Percentiles rank a stretch among this genome's conserved stretches.
Evolutionary conservation across 768 basidiomycete genomes (phyloP).

Genomic region (Cubamyces lactineus): DNA sequence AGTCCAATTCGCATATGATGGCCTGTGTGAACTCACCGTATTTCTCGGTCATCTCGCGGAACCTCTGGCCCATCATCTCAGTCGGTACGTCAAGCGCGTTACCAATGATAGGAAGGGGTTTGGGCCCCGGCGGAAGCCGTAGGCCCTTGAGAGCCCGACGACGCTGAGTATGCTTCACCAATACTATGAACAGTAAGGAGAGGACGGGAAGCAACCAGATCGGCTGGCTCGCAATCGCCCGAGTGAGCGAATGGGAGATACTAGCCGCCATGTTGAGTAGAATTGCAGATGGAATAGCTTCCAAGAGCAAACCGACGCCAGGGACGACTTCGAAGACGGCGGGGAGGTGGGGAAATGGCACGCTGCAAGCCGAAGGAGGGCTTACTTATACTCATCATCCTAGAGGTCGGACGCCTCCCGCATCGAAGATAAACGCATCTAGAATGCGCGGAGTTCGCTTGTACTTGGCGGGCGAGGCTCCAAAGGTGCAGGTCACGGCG

Average conservation of each 20-base stretch:
- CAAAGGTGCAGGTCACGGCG: background rate
- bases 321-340: background rate
- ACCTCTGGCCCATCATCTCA: slow-evolving; percentile 16
- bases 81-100: slow-evolving; percentile 30
- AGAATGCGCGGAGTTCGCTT: slow-evolving; percentile 3
- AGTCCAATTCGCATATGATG: too few relatives aligned
- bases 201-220: slow-evolving; percentile 13
- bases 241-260: background rate
- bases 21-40: slow-evolving; percentile 18
- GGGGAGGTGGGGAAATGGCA: background rate
- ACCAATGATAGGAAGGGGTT: slow-evolving; percentile 30
- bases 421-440: background rate
- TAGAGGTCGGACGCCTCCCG: background rate
- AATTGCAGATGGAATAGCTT: slow-evolving; percentile 1
- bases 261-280: background rate
- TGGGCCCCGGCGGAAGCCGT: slow-evolving; percentile 32
- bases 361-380: background rate
- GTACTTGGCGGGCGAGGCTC: background rate
- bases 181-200: slow-evolving; percentile 4
- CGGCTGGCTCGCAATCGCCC: slow-evolving; percentile 3
- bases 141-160: slow-evolving; percentile 2
- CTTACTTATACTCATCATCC: background rate
- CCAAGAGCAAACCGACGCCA: background rate
- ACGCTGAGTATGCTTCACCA: slow-evolving; percentile 6
- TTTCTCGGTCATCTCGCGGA: slow-evolving; percentile 18